These are phyloP conservation scores for Penicillium griseofulvum DNA, from an alignment of 2,329 filamentous ascomycete species.

Conservation along the genomic window DNA sequence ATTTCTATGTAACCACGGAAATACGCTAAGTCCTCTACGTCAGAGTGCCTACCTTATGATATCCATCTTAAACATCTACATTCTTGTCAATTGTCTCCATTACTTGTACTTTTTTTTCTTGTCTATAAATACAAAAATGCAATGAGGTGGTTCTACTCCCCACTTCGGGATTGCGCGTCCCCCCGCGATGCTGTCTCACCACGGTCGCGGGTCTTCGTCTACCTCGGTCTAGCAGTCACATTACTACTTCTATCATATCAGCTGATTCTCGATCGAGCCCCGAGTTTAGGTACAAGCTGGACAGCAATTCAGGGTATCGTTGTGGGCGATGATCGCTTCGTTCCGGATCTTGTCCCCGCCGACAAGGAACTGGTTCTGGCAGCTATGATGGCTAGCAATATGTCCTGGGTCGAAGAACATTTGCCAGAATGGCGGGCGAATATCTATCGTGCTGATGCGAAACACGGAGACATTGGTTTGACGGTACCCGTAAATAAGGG, in stretches of 20 bases:
- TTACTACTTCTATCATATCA: constrained; percentile 20
- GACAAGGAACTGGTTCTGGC: constrained; percentile 23
- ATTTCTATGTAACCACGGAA: constrained; percentile 1
- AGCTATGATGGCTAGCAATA: constrained; percentile 19
- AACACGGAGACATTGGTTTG: constrained; percentile 28
- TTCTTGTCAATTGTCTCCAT: neutral
- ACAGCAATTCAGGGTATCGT: neutral
- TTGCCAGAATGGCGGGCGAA: constrained; percentile 18
- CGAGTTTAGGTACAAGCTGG: constrained; percentile 3
- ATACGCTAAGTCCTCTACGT: neutral
- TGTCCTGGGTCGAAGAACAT: constrained; percentile 23
- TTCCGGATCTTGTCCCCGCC: neutral
- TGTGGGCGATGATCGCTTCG: neutral
- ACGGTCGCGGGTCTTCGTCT: constrained; percentile 16
- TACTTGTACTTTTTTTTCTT: neutral
- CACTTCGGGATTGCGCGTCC: neutral
- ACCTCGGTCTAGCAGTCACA: constrained; percentile 12
- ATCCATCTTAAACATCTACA: neutral
- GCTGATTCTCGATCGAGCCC: constrained; percentile 17
- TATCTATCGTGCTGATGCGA: constrained; percentile 46
- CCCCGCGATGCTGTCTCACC: neutral
- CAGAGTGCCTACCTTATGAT: neutral
- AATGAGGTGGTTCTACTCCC: constrained; percentile 3
- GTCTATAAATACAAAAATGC: neutral
- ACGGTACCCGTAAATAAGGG: constrained; percentile 50